Evolutionary conservation across 2,329 filamentous ascomycete genomes (phyloP).

Genomic region (Arthrobotrys musiformis): DNA sequence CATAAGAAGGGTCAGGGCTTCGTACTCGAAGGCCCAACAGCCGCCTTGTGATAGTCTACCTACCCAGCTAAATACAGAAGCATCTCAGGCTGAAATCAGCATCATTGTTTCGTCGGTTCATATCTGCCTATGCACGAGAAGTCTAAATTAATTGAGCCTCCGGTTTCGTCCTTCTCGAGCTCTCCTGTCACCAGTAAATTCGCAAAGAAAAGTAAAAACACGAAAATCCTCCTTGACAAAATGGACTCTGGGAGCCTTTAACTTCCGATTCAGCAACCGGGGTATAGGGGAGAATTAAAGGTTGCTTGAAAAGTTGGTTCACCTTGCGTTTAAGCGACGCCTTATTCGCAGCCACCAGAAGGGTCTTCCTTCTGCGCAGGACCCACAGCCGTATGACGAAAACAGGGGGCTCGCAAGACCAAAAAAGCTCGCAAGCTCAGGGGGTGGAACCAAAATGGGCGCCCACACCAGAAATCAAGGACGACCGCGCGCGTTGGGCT

Average conservation of each 20-base stretch:
- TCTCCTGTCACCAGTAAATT: slow-evolving; percentile 41
- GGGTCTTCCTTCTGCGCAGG: slow-evolving; percentile 3
- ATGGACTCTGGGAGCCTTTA: slow-evolving; percentile 15
- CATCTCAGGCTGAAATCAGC: slow-evolving; percentile 43
- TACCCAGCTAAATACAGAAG: background rate
- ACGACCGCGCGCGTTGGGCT: slow-evolving; percentile 26
- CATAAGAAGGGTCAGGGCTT: slow-evolving; percentile 27
- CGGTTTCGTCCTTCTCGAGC: slow-evolving; percentile 17
- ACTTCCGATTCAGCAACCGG: slow-evolving; percentile 40
- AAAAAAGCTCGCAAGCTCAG: background rate
- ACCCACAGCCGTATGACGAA: slow-evolving; percentile 46
- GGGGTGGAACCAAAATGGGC: background rate
- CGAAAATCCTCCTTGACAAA: background rate
- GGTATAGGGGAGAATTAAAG: slow-evolving; percentile 37
- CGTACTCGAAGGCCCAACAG: background rate
- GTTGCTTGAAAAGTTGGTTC: slow-evolving; percentile 32
- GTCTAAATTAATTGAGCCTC: slow-evolving; percentile 11
- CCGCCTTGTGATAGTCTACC: too few species aligned
- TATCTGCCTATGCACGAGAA: slow-evolving; percentile 28
- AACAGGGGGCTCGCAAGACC: slow-evolving; percentile 24
- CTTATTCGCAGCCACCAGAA: slow-evolving; percentile 49
- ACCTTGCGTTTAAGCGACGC: slow-evolving; percentile 56
- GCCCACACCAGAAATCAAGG: background rate
- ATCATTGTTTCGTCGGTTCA: slow-evolving; percentile 13
- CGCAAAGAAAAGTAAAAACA: background rate